Evolutionary conservation across 768 basidiomycete genomes (phyloP).

Genomic region (Suillus weaverae): DNA sequence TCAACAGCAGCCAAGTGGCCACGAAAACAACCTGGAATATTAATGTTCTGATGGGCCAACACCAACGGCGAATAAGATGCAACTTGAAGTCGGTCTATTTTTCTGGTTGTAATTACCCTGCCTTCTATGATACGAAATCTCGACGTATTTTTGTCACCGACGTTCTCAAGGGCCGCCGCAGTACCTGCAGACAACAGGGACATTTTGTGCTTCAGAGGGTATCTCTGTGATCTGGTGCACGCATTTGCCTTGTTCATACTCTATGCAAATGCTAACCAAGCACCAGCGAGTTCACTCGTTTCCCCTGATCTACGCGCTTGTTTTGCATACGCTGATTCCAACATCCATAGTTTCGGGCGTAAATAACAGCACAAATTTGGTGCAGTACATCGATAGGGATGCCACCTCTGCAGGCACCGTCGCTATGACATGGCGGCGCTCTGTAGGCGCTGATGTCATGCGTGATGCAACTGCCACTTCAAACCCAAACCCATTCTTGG

Average conservation of each 20-base stretch:
- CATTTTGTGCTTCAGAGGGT: not conserved
- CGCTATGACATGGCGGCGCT: not conserved
- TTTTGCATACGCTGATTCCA: not conserved
- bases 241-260: not conserved
- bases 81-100: not conserved
- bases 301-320: not conserved
- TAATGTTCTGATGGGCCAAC: not conserved
- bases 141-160: not conserved
- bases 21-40: not conserved
- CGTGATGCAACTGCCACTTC: not conserved
- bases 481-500: not conserved
- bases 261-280: not conserved
- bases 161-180: not conserved
- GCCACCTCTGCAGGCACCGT: not conserved
- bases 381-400: not conserved
- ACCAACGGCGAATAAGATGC: not conserved
- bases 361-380: not conserved
- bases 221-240: not conserved
- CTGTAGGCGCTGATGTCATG: not conserved
- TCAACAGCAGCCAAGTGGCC: not conserved
- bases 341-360: not conserved
- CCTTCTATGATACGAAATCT: not conserved
- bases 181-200: not conserved
- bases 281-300: not conserved
- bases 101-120: not conserved